Conservation (phyloP, 495 filamentous ascomycete species). For the Penicillium waksmanii region DNA sequence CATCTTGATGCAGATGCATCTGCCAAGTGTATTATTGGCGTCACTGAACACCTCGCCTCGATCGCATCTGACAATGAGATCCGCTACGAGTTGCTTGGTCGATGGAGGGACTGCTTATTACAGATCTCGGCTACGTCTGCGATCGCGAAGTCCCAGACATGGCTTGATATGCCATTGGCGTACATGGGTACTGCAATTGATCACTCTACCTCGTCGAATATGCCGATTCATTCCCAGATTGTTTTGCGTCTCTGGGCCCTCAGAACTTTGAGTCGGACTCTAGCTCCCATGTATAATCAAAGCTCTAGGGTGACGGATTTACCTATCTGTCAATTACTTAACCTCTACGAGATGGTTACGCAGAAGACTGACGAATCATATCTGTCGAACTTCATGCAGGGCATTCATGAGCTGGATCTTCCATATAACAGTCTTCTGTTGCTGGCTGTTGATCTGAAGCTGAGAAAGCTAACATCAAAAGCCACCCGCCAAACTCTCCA, state of each 20-base stretch:
- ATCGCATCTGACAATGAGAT: constrained; percentile 14
- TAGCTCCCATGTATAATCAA: constrained; percentile 29
- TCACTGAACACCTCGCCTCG: constrained; percentile 37
- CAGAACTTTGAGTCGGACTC: constrained; percentile 31
- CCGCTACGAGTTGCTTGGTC: constrained; percentile 27
- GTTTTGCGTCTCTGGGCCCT: constrained; percentile 45
- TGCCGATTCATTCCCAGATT: constrained; percentile 33
- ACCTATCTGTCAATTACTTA: constrained; percentile 33
- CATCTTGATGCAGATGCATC: constrained; percentile 29
- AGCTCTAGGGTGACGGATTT: constrained; percentile 25
- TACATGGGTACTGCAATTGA: not conserved
- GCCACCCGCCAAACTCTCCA: constrained; percentile 30
- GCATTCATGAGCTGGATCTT: constrained; percentile 36
- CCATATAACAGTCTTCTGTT: constrained; percentile 39
- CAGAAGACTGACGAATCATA: constrained; percentile 24
- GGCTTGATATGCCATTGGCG: constrained; percentile 30
- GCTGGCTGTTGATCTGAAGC: constrained; percentile 34
- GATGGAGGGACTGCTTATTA: constrained; percentile 39
- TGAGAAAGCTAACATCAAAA: constrained; percentile 28
- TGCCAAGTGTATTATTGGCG: constrained; percentile 34
- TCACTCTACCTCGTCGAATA: not conserved
- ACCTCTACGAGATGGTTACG: constrained; percentile 30
- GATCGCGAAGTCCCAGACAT: constrained; percentile 30
- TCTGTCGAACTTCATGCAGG: constrained; percentile 34
- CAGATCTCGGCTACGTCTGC: constrained; percentile 23